Evolutionary conservation across 371 early-diverging fungal genomes (phyloP), one percentile per base, ranked within the genome.

Genomic region (Lichtheimia hyalospora): DNA sequence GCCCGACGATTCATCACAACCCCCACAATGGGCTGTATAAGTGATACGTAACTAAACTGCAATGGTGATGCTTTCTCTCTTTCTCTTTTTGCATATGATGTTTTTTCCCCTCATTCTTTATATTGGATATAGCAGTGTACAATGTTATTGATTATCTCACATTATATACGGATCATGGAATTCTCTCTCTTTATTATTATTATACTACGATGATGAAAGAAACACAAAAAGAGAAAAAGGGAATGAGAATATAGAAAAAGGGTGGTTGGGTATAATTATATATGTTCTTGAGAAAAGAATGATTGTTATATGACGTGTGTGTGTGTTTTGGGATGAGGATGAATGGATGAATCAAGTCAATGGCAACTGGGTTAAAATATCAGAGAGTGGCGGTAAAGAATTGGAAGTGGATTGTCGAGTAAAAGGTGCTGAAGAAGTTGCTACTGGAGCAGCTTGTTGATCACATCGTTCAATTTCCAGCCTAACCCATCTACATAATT

Each of bases 381-480:
- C 46, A 21, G 46, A 4, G n/a, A 46, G 21, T 15, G 46, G 46
- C 18, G 46, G 46, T 21, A 21, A 46, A 18, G 21, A 18, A 46
- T 15, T 34, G 2, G 34, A 8, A 8, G 34, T 34, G 34, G 34
- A 34, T 34, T 34, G 34, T 34, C 34, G 34, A 8, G 46, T n/a
- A 16, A 21, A 46, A n/a, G 46, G 18, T 46, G n/a, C 46, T 46
- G 46, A 21, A 46, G 46, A 5, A 16, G 46, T 5, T 46, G 16
- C 21, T 21, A 7, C 44, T 43, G 56, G 16, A 4, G 34, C 34
- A 2, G 46, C 40, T 57, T 68, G 69, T 40, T 67, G 70, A 62
- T 68, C 72, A 50, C 72, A 75, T 49, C 68, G 69, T 40, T 77
- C 74, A 27, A 77, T 73, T 62, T 77, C 77, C 21, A 62, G 46